Percentiles rank a stretch among this genome's conserved stretches.
Conservation (phyloP, 2,329 filamentous ascomycete genomes). For the Xylaria hypoxylon region DNA sequence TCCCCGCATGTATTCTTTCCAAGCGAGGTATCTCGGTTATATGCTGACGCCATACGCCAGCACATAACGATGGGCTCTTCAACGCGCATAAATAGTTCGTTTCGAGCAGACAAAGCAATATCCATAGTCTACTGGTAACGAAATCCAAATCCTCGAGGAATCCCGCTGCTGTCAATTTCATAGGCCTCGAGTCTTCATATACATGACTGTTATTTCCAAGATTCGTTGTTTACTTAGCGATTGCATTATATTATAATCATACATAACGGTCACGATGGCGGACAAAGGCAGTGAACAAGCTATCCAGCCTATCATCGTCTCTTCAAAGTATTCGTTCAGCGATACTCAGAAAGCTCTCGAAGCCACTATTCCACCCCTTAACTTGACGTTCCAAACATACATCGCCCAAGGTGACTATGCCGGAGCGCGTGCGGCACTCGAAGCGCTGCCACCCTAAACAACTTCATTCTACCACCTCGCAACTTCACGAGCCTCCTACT, state of each 20-base stretch:
- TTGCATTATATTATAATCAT: neutral
- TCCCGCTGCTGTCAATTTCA: no score
- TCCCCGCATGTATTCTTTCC: neutral
- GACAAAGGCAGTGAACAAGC: no score
- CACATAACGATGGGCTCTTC: neutral
- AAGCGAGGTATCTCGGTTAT: neutral
- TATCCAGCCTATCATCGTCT: neutral
- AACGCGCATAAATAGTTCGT: no score
- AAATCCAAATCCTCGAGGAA: no score
- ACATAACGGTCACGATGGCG: constrained; percentile 1
- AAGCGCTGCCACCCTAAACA: constrained; percentile 33
- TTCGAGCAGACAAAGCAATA: no score
- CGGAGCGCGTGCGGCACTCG: constrained; percentile 15
- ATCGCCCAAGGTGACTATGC: constrained; percentile 1
- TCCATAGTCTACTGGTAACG: no score
- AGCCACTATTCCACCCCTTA: neutral
- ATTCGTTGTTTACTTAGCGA: neutral
- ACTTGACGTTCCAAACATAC: constrained; percentile 2
- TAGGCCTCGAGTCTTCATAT: no score
- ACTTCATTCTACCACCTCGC: constrained; percentile 24
- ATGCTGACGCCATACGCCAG: neutral
- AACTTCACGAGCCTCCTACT: constrained; percentile 27
- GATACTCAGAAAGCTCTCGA: constrained; percentile 14
- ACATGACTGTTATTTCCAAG: no score
- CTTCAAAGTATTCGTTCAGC: constrained; percentile 6